Percentiles rank a stretch among this genome's conserved stretches.
Conservation (phyloP, 75 land plant species). For the Selaginella tamariscina region DNA sequence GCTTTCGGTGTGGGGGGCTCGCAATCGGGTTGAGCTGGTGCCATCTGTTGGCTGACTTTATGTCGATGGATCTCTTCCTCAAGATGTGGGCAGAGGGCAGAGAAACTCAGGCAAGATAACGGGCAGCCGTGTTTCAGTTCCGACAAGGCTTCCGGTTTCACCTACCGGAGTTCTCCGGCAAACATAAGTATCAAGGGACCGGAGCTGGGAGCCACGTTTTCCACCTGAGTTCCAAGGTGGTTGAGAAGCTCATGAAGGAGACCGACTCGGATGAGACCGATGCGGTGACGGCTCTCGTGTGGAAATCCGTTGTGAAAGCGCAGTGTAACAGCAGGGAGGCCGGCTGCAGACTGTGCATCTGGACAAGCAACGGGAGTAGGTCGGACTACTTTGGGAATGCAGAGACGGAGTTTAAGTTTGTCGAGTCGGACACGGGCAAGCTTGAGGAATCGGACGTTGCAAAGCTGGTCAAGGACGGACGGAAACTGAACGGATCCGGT, state of each 20-base stretch:
- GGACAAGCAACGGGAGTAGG: background rate
- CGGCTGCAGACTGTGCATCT: background rate
- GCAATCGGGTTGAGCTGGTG: background rate
- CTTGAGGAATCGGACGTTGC: background rate
- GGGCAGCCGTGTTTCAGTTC: background rate
- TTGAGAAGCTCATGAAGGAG: background rate
- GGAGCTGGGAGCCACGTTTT: background rate
- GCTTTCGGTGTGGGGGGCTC: background rate
- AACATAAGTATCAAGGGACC: background rate
- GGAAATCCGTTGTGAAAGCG: background rate
- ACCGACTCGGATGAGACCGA: background rate
- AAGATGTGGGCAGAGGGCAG: conserved; percentile 4
- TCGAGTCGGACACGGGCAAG: background rate
- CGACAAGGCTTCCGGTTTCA: background rate
- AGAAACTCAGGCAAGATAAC: background rate
- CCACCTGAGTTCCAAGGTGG: background rate
- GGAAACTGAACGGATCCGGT: background rate
- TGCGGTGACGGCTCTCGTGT: background rate
- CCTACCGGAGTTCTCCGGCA: background rate
- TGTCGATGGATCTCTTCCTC: background rate
- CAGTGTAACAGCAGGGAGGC: background rate
- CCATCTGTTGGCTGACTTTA: conserved; percentile 1
- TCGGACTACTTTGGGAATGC: background rate
- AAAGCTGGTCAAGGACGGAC: background rate
- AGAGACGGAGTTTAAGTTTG: background rate